Base-by-base conservation (phyloP, 1,284 basidiomycete species). In the Amylostereum areolatum region DNA sequence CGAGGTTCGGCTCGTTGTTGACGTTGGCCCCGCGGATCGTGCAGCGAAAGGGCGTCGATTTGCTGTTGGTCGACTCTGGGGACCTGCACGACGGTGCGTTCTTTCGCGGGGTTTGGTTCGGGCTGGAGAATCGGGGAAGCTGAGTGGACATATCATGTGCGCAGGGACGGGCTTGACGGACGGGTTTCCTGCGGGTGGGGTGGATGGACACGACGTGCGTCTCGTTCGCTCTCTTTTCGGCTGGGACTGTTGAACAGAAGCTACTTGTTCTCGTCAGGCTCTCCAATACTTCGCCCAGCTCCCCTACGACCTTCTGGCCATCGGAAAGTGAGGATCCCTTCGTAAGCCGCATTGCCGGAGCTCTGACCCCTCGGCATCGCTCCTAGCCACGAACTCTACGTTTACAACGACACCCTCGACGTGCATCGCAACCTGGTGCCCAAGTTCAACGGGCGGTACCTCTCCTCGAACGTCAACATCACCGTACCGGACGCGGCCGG, bases 401-500 rank as follows among this genome's bases (percentile, higher is more conserved):
- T 80, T 53, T 92, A 92, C 62, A 75, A 70, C 3, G 79, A 89
- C 59, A 80, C 90, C 0, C 74, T 81, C 42, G 88, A 92, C 64
- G 86, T 91, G 78, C 43, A 89, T 66, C 72, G 79, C 49, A 86
- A 89, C 64, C 90, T 89, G 60, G 84, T 73, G 4, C 89, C 89
- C 2, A 69, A 77, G 47, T 74, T 86, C 66, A 73, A 77, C 1
- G 89, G 89, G 8, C 78, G 87, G 42, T 92, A 91, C 61, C 70
- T 95, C 40, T 83, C 89, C 0, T 89, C 85, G 3, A 94, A 93
- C 60, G 88, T 81, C 43, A 91, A 93, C 65, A 91, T 94, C 59
- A 92, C 89, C 0, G 61, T 89, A 7, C 56, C 71, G 7, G 74
- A 80, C 57, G 67, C 75, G 42, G 60, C 78, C 30, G 77, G 74